These are phyloP conservation scores for Coemansia umbellata DNA, from an alignment of 192 early-diverging fungal species.

Conservation along the genomic window DNA sequence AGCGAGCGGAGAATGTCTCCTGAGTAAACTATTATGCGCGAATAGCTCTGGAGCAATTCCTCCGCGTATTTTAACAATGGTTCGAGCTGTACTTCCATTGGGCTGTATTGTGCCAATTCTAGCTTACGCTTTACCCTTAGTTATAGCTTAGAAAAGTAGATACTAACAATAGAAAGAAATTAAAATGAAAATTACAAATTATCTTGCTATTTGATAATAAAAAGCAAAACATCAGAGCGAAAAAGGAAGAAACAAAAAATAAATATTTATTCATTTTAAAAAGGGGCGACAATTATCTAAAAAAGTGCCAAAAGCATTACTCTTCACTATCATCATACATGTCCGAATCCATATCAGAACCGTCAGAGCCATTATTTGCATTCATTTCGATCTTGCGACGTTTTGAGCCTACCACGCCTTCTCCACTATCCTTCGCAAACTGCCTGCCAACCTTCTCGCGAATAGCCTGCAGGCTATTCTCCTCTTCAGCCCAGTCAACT, in stretches of 20 bases:
- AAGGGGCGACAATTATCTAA: background rate
- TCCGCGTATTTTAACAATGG: constrained; percentile 42
- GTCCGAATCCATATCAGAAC: constrained; percentile 26
- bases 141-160: background rate
- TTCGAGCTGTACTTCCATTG: constrained; percentile 23
- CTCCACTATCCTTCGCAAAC: constrained; percentile 64
- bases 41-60: constrained; percentile 43
- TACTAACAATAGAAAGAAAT: background rate
- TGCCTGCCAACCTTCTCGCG: constrained; percentile 81
- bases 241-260: constrained; percentile 1
- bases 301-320: background rate
- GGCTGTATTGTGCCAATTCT: constrained; percentile 10
- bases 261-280: constrained; percentile 1
- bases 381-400: constrained; percentile 64
- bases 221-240: too few relatives aligned
- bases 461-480: constrained; percentile 72
- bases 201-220: too few relatives aligned
- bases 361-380: constrained; percentile 2
- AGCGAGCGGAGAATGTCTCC: constrained; percentile 47
- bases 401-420: constrained; percentile 53
- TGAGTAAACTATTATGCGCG: constrained; percentile 45
- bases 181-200: constrained; percentile 1
- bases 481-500: constrained; percentile 85
- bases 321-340: background rate
- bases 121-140: background rate